A percentile compares a stretch with the other conserved stretches of the same genome.
phyloP scores from a whole-genome alignment of 169 alveolate species.

The Plasmodium relictum region DNA sequence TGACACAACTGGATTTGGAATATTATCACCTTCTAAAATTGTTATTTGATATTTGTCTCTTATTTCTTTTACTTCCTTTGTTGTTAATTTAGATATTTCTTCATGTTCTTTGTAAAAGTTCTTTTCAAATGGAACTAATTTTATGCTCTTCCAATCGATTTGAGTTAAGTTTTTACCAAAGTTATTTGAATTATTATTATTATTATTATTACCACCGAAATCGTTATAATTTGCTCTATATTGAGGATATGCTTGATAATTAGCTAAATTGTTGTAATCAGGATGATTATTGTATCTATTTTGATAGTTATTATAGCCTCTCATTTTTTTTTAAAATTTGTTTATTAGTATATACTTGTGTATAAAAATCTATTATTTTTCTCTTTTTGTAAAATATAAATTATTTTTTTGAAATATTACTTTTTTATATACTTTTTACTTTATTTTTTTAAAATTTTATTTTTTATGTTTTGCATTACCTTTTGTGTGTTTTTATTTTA shows the following conservation, averaged over 20 bases:
- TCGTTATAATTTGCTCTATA: constrained; percentile 24
- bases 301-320: constrained; percentile 35
- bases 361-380: too few relatives aligned
- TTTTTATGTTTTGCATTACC: neutral
- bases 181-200: constrained; percentile 43
- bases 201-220: constrained; percentile 13
- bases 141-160: constrained; percentile 90
- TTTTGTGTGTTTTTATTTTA: neutral
- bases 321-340: constrained; percentile 9
- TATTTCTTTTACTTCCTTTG: constrained; percentile 90
- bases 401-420: neutral
- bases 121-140: constrained; percentile 93
- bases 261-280: constrained; percentile 24
- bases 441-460: neutral
- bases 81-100: constrained; percentile 86
- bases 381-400: neutral
- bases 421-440: neutral
- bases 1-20: constrained; percentile 94
- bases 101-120: constrained; percentile 94
- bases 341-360: too few relatives aligned
- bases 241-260: constrained; percentile 48
- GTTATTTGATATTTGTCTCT: constrained; percentile 90
- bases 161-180: constrained; percentile 86
- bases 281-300: constrained; percentile 28
- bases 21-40: constrained; percentile 89